Base-by-base conservation (phyloP, 139 green algal genomes). In the Tetraselmis chui region DNA sequence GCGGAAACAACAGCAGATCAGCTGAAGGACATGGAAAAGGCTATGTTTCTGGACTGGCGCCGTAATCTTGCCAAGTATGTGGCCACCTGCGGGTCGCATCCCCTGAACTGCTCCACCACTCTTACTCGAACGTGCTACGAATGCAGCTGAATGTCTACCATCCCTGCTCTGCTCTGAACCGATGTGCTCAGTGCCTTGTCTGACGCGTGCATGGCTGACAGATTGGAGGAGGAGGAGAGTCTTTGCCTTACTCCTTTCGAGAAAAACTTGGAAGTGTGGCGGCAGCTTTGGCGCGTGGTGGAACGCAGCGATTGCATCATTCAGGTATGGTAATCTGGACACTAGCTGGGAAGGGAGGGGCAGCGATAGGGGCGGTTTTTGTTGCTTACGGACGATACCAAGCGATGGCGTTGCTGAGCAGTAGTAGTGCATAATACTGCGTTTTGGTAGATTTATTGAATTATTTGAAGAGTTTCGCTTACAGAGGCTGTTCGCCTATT, bases 211-310 rank as follows among this genome's bases (percentile, higher is more conserved):
- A n/a, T n/a, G n/a, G n/a, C n/a, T n/a, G 85, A 84, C 0, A 77
- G 32, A 28, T 59, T 99, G 78, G 96, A 99, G 88, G 91, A 96
- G 82, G 92, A 97, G 74, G 94, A 97, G 86, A 75, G 83, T 0
- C 84, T 99, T 86, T 79, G 94, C 80, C 85, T 99, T 77, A 99
- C 97, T 26, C 97, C 97, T 1, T 99, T 99, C 90, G 97, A 99
- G 89, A 99, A 99, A 91, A 99, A 99, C 89, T 84, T 99, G 59
- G 95, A 99, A 80, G 95, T 99, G 27, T 99, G 97, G 97, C 85
- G 97, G 25, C 97, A 99, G 94, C 90, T 99, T 80, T 99, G 97
- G 97, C 89, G 97, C 1, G 97, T 99, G 59, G 84, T 99, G 84
- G 97, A 99, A 87, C 89, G 97, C 11, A 93, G 84, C 23, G 92